Base-by-base conservation (phyloP, 495 filamentous ascomycete species). In the Penicillium steckii region DNA sequence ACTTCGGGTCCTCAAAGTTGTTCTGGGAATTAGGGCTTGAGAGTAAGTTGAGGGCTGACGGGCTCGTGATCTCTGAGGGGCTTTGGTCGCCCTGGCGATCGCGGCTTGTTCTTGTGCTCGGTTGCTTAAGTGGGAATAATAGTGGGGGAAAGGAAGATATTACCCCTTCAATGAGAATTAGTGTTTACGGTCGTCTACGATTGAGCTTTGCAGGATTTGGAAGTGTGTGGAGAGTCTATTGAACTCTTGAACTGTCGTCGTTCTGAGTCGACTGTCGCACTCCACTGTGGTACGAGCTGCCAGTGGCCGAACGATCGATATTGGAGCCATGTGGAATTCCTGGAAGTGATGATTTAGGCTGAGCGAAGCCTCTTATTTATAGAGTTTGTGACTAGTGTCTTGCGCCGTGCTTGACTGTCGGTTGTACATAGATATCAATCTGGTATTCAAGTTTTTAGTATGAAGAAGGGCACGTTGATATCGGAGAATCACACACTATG, bases 11-110 rank as follows among this genome's bases (percentile, higher is more conserved):
- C 22, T n/a, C n/a, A n/a, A n/a, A n/a, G 5, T 37, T 15, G 10
- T 37, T 37, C 18, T 37, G 33, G 33, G 33, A 15, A 17, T n/a
- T 37, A 32, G 29, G 29, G 29, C 29, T 32, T 32, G n/a, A 13
- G 10, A 32, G 33, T n/a, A n/a, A 22, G 44, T 8, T 23, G 38
- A 41, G 23, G 38, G 13, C 35, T 41, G 37, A 19, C 21, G 18
- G 19, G 7, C 21, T 41, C 21, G 26, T 27, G 29, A 19, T 18
- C 23, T 46, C 12, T 12, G 33, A n/a, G 32, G 42, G 38, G 44
- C 30, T 23, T 46, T 48, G 35, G 44, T 42, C 51, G 23, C 23
- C 43, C 24, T 43, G 37, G 15, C 44, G 51, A 53, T 53, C 44
- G 37, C 12, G 23, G 42, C 22, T 17, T 44, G 42, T 41, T n/a